Percentiles rank a stretch among this genome's conserved stretches.
phyloP scores from a whole-genome alignment of 192 early-diverging fungal genomes.

The Diversispora eburnea region DNA sequence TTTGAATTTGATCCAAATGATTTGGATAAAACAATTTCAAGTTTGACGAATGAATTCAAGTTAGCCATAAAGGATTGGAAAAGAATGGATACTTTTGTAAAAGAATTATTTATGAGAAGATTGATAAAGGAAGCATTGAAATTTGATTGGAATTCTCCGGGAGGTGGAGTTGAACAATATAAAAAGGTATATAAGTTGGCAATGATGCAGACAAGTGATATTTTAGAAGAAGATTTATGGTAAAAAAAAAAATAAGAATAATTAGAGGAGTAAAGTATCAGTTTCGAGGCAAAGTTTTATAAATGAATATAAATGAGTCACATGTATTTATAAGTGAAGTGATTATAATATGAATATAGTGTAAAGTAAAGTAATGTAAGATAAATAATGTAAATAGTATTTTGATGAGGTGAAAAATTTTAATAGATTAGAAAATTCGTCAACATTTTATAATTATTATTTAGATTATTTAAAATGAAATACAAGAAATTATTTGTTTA shows the following conservation, averaged over 20 bases:
- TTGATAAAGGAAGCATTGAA: constrained; percentile 46
- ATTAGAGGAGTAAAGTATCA: no score
- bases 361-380: no score
- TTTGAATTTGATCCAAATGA: constrained; percentile 36
- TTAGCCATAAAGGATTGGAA: constrained; percentile 38
- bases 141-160: constrained; percentile 46
- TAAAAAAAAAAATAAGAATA: background rate
- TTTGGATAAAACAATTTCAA: constrained; percentile 8
- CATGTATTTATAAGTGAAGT: no score
- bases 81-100: constrained; percentile 30
- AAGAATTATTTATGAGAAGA: constrained; percentile 45
- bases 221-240: constrained; percentile 5
- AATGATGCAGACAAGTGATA: constrained; percentile 3
- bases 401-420: no score
- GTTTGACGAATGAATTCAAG: constrained; percentile 37
- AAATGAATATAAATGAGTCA: no score
- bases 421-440: no score
- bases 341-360: no score
- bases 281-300: no score
- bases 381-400: no score
- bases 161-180: constrained; percentile 52
- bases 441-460: no score
- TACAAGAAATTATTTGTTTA: no score
- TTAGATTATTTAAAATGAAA: no score
- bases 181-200: constrained; percentile 46